Conservation (phyloP, 225 moss, liverwort and hornwort species). For the Sphagnum tenellum region DNA sequence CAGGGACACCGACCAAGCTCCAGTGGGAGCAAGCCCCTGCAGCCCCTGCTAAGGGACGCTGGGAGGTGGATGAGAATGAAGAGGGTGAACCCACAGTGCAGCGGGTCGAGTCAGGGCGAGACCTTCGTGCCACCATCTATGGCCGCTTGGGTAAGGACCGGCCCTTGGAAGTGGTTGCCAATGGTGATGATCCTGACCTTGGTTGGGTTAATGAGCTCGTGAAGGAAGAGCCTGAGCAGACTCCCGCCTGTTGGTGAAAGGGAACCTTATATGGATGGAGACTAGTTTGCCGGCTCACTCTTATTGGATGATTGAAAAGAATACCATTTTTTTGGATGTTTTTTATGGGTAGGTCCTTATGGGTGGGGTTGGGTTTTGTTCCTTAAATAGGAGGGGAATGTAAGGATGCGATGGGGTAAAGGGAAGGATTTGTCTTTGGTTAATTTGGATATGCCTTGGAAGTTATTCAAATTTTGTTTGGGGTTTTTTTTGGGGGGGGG, state of each 20-base stretch:
- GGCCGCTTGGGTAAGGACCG: slow-evolving; percentile 69
- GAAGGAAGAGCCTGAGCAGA: slow-evolving; percentile 57
- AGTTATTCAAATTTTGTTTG: no score
- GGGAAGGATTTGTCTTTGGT: no score
- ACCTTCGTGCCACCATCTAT: slow-evolving; percentile 88
- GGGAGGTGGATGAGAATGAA: slow-evolving; percentile 74
- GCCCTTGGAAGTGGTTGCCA: slow-evolving; percentile 31
- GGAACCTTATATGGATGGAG: no score
- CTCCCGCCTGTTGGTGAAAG: slow-evolving; percentile 28
- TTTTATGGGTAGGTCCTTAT: no score
- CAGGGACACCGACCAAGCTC: slow-evolving; percentile 77
- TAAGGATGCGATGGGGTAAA: no score
- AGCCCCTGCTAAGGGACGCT: slow-evolving; percentile 30
- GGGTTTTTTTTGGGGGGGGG: no score
- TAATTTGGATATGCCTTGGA: no score
- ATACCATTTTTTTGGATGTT: no score
- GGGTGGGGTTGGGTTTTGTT: no score
- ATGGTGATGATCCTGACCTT: slow-evolving; percentile 67
- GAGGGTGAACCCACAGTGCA: slow-evolving; percentile 70
- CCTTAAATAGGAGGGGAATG: no score
- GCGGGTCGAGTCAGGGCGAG: slow-evolving; percentile 87
- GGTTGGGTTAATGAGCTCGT: slow-evolving; percentile 98
- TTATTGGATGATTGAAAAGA: no score
- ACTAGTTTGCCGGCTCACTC: no score
- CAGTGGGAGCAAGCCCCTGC: slow-evolving; percentile 41